These are phyloP conservation scores for Backusella luteola DNA, from an alignment of 192 early-diverging fungal genomes.

Conservation along the genomic window DNA sequence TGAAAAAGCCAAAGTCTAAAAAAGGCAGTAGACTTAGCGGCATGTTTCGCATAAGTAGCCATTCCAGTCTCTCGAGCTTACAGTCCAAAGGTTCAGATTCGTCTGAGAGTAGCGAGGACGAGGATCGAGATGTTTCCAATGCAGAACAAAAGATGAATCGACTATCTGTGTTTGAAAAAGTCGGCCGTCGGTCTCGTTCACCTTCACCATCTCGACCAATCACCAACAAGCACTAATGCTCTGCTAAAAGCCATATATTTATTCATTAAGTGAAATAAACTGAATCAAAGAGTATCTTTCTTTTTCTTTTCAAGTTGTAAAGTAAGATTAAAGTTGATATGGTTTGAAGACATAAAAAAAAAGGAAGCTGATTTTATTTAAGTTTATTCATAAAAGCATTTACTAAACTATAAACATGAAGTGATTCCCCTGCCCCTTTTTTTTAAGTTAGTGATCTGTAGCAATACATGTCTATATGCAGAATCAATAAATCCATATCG, in stretches of 20 bases:
- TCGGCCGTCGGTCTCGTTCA: constrained; percentile 20
- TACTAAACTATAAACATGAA: background rate
- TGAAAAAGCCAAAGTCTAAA: background rate
- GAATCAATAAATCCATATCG: too few relatives aligned
- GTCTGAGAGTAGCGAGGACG: constrained; percentile 4
- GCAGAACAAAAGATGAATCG: constrained; percentile 16
- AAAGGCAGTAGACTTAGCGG: constrained; percentile 27
- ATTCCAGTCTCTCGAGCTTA: background rate
- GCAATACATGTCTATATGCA: too few relatives aligned
- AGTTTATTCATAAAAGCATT: background rate
- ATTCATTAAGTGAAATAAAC: background rate
- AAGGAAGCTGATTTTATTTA: background rate
- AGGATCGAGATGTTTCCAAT: background rate
- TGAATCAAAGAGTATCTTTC: background rate
- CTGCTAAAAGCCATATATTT: background rate
- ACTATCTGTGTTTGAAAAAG: constrained; percentile 22
- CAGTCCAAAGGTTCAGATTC: background rate
- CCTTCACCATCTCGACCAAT: constrained; percentile 17
- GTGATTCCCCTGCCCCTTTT: background rate
- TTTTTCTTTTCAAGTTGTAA: background rate
- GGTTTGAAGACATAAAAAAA: too few relatives aligned
- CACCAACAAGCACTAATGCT: background rate
- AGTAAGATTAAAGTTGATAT: background rate
- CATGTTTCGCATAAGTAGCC: constrained; percentile 16
- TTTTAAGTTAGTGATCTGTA: background rate